Conservation (phyloP, 2,329 filamentous ascomycete genomes). For the Ascochyta fabae region DNA sequence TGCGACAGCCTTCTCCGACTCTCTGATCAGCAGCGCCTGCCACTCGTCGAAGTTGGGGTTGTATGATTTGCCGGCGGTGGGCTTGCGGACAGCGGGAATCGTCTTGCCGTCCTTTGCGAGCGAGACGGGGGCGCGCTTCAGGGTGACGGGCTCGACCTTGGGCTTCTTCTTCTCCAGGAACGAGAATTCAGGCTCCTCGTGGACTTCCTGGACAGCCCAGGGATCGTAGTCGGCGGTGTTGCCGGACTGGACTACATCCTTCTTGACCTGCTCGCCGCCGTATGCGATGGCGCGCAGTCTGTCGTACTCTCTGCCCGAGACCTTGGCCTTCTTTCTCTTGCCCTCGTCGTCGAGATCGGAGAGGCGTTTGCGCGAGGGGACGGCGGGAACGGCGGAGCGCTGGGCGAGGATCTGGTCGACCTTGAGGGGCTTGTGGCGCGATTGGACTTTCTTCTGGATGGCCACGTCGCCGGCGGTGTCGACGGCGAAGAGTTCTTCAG, state of each 20-base stretch:
- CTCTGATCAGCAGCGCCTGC: slow-evolving; percentile 73
- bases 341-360: slow-evolving; percentile 73
- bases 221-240: slow-evolving; percentile 72
- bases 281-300: slow-evolving; percentile 78
- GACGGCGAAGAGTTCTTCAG: slow-evolving; percentile 83
- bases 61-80: slow-evolving; percentile 85
- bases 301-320: slow-evolving; percentile 83
- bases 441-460: slow-evolving; percentile 69
- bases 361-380: slow-evolving; percentile 78
- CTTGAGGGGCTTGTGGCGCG: slow-evolving; percentile 79
- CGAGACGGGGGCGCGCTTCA: slow-evolving; percentile 79
- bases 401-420: slow-evolving; percentile 89
- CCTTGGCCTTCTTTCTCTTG: slow-evolving; percentile 77
- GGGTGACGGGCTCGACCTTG: slow-evolving; percentile 74
- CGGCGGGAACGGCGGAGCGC: slow-evolving; percentile 80
- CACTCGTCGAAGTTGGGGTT: slow-evolving; percentile 91
- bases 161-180: slow-evolving; percentile 72
- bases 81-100: slow-evolving; percentile 78
- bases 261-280: slow-evolving; percentile 66
- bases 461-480: slow-evolving; percentile 75
- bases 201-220: slow-evolving; percentile 67
- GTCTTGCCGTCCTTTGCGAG: slow-evolving; percentile 82
- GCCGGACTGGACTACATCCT: slow-evolving; percentile 60
- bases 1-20: slow-evolving; percentile 80
- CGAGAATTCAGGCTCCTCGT: slow-evolving; percentile 62